A percentile compares a stretch with the other conserved stretches of the same genome.
phyloP scores from a whole-genome alignment of 805 yeast genomes.

The Kodamaea restingae region DNA sequence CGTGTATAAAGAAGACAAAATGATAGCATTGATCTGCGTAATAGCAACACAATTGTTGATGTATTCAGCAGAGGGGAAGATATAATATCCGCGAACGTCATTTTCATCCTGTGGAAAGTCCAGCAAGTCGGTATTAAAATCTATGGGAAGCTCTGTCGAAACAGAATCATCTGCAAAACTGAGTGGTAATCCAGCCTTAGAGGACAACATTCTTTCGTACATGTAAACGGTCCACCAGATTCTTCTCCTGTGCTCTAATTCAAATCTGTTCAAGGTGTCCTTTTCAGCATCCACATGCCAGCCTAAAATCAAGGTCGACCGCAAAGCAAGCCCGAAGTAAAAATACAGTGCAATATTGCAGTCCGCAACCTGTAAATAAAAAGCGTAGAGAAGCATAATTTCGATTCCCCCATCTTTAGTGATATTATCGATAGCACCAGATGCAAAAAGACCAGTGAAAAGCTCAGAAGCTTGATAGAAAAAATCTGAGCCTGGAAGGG shows the following conservation, averaged over 20 bases:
- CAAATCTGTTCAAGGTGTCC: slow-evolving; percentile 49
- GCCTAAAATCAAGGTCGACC: slow-evolving; percentile 70
- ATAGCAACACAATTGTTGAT: slow-evolving; percentile 73
- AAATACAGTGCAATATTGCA: slow-evolving; percentile 79
- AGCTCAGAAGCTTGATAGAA: slow-evolving; percentile 77
- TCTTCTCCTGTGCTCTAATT: slow-evolving; percentile 49
- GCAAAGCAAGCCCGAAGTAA: slow-evolving; percentile 70
- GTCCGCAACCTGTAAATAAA: slow-evolving; percentile 78
- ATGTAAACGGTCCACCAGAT: slow-evolving; percentile 49
- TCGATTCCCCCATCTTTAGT: slow-evolving; percentile 80
- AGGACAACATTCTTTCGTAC: slow-evolving; percentile 69
- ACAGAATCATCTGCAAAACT: slow-evolving; percentile 80
- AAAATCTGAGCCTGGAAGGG: slow-evolving; percentile 74
- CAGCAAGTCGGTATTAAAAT: slow-evolving; percentile 53
- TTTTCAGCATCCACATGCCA: slow-evolving; percentile 81
- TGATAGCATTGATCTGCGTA: slow-evolving; percentile 73
- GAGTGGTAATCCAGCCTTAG: slow-evolving; percentile 77
- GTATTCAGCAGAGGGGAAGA: slow-evolving; percentile 75
- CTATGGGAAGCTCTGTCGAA: slow-evolving; percentile 71
- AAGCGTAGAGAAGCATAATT: slow-evolving; percentile 69
- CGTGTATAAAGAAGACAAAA: slow-evolving; percentile 64
- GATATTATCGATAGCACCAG: slow-evolving; percentile 75
- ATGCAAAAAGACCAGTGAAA: slow-evolving; percentile 70
- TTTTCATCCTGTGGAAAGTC: slow-evolving; percentile 34
- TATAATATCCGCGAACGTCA: slow-evolving; percentile 61